A percentile compares a stretch with the other conserved stretches of the same genome.
phyloP scores from a whole-genome alignment of 2,329 filamentous ascomycete species.

The Ophidiomyces ophidiicola region DNA sequence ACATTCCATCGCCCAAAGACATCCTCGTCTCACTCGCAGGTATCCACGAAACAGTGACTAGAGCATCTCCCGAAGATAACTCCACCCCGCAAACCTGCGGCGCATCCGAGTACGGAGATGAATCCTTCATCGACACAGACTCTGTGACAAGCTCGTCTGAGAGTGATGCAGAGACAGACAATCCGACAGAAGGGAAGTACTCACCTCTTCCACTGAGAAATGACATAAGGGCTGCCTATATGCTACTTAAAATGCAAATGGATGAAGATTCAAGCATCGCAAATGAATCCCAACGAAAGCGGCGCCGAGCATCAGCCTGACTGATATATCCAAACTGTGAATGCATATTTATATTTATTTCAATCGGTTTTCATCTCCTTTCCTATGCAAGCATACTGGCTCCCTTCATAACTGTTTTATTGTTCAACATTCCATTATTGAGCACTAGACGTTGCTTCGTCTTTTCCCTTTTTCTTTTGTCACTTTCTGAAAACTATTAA shows the following conservation, averaged over 20 bases:
- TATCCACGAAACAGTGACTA: slow-evolving; percentile 9
- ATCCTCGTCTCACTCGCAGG: slow-evolving; percentile 19
- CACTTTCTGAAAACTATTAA: no score
- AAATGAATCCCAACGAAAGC: slow-evolving; percentile 13
- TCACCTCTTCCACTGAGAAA: slow-evolving; percentile 18
- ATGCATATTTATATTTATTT: no score
- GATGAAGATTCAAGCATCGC: slow-evolving; percentile 20
- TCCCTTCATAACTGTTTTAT: no score
- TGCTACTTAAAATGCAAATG: slow-evolving; percentile 27
- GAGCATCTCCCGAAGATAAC: not conserved
- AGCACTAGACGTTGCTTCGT: no score
- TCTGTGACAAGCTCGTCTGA: slow-evolving; percentile 2
- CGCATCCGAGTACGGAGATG: slow-evolving; percentile 2
- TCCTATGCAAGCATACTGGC: no score
- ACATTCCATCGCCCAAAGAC: slow-evolving; percentile 17
- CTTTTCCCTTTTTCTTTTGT: no score
- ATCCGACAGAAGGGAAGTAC: slow-evolving; percentile 13
- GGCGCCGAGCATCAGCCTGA: slow-evolving; percentile 15
- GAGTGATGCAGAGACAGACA: not conserved
- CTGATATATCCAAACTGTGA: not conserved
- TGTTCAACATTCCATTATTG: no score
- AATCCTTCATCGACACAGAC: slow-evolving; percentile 12
- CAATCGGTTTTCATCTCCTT: no score
- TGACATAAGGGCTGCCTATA: slow-evolving; percentile 29
- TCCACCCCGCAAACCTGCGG: not conserved